Conservation (phyloP, 441 rosid genomes). For the Pelargonium citronellum region DNA sequence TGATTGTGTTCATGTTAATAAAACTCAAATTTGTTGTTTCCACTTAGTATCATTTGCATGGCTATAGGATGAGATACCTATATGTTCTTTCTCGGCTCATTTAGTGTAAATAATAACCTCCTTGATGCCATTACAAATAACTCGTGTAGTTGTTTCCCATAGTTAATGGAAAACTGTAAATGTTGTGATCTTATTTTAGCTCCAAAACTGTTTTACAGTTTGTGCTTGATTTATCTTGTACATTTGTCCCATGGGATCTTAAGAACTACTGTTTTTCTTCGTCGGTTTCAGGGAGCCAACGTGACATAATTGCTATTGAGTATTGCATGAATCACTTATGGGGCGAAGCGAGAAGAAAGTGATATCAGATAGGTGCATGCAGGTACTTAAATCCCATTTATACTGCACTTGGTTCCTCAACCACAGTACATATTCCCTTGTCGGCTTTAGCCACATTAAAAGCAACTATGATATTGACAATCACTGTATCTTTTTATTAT, state of each 20-base stretch:
- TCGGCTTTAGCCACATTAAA: background rate
- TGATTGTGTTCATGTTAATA: no score
- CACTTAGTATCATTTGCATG: background rate
- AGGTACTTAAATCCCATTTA: no score
- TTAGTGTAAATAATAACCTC: background rate
- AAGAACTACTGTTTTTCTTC: background rate
- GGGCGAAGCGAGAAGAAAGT: background rate
- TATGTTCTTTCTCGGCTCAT: background rate
- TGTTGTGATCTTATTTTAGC: background rate
- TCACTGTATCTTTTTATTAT: background rate
- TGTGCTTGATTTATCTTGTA: background rate
- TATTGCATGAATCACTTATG: background rate
- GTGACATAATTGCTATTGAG: background rate
- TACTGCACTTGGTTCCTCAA: background rate
- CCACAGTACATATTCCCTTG: conserved; percentile 1
- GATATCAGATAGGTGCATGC: background rate
- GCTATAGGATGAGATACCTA: background rate
- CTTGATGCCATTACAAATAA: background rate
- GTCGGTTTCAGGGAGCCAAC: conserved; percentile 7
- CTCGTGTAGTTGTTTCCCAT: background rate
- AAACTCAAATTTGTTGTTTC: no score
- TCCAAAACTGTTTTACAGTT: background rate
- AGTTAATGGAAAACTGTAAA: background rate
- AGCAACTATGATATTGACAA: background rate
- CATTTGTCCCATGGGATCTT: background rate